These are phyloP conservation scores for Corrigiola litoralis DNA, from an alignment of 179 eudicot genomes.

Conservation along the genomic window DNA sequence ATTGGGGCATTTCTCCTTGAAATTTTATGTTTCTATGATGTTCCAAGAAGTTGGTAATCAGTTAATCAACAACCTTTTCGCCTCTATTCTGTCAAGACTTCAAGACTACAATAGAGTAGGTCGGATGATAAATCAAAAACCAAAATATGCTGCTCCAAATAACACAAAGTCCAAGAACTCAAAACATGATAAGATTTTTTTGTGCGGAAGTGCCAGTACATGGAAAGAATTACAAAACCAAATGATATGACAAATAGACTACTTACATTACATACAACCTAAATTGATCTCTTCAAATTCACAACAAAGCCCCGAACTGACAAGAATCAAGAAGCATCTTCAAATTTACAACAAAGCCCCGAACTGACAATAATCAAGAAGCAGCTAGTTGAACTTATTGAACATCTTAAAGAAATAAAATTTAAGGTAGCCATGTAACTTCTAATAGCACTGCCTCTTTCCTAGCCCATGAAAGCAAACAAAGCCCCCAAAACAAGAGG, in stretches of 20 bases:
- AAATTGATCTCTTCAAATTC: conserved; percentile 5
- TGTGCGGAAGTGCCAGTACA: background rate
- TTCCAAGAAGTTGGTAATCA: too few relatives aligned
- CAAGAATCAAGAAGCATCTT: background rate
- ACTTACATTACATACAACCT: conserved; percentile 20
- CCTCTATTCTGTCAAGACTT: too few relatives aligned
- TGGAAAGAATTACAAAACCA: conserved; percentile 10
- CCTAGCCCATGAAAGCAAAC: conserved; percentile 33
- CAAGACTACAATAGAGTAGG: too few relatives aligned
- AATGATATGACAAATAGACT: background rate
- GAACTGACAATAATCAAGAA: background rate
- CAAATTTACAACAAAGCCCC: conserved; percentile 3
- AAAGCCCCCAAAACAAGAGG: conserved; percentile 27
- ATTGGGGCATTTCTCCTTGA: too few relatives aligned
- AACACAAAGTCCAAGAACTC: too few relatives aligned
- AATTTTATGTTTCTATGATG: too few relatives aligned
- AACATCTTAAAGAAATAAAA: background rate
- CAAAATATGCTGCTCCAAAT: too few relatives aligned
- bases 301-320: background rate
- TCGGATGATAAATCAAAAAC: too few relatives aligned
- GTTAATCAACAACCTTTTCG: too few relatives aligned
- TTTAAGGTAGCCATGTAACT: background rate
- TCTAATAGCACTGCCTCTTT: conserved; percentile 38
- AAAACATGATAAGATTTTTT: background rate
- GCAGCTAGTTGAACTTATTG: background rate